Conservation (phyloP, 2,329 filamentous ascomycete species). For the Fusarium anguioides region DNA sequence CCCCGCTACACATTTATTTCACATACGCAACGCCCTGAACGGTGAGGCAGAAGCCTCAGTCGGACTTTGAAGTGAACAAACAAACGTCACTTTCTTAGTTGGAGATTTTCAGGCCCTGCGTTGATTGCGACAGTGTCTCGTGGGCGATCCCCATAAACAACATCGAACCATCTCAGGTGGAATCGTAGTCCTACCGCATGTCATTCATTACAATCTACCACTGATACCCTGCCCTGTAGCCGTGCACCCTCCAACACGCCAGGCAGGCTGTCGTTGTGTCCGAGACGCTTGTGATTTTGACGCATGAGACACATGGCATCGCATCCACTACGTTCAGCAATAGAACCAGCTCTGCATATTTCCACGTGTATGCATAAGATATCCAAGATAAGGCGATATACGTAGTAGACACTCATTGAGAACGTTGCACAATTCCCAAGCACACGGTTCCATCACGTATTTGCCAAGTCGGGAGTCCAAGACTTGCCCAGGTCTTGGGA, state of each 20-base stretch:
- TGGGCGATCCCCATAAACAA: conserved; percentile 14
- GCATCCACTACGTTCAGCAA: conserved; percentile 14
- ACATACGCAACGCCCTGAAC: background rate
- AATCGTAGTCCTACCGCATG: conserved; percentile 30
- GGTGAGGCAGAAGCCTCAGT: conserved; percentile 5
- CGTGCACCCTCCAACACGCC: conserved; percentile 10
- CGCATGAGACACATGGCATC: conserved; percentile 28
- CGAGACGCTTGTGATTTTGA: conserved; percentile 9
- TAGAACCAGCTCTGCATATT: conserved; percentile 12
- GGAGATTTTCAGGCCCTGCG: background rate
- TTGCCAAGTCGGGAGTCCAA: conserved; percentile 16
- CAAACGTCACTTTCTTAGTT: background rate
- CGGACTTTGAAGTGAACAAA: conserved; percentile 11
- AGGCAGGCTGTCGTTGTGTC: conserved; percentile 1
- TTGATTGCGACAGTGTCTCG: conserved; percentile 13
- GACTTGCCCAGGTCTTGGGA: conserved; percentile 1
- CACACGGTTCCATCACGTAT: conserved; percentile 15
- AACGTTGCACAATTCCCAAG: conserved; percentile 9
- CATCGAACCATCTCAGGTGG: conserved; percentile 37
- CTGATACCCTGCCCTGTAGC: conserved; percentile 8
- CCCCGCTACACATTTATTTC: conserved; percentile 12
- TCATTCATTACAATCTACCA: conserved; percentile 11
- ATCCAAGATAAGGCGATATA: background rate
- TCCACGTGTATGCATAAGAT: conserved; percentile 11
- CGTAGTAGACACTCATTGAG: background rate